These are phyloP conservation scores for Sanghuangporus weigelae DNA, from an alignment of 1,284 basidiomycete genomes.

Conservation along the genomic window DNA sequence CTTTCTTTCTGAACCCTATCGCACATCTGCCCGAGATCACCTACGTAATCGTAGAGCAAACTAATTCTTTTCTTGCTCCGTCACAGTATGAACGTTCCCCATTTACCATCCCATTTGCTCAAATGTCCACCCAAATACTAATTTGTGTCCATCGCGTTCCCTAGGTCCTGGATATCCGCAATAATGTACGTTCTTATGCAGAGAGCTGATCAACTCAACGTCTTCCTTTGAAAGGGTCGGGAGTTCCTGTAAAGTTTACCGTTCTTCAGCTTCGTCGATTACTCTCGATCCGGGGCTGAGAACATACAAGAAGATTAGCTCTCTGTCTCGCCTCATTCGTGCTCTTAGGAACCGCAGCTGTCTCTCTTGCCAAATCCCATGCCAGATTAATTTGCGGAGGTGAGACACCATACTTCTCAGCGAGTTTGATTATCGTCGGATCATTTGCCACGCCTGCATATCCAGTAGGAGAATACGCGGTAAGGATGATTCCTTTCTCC, in stretches of 20 bases:
- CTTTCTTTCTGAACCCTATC: background rate
- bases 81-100: background rate
- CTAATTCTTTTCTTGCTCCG: background rate
- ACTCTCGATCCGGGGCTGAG: too few relatives aligned
- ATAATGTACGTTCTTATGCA: constrained; percentile 19
- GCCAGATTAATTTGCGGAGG: constrained; percentile 22
- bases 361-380: constrained; percentile 23
- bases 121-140: constrained; percentile 21
- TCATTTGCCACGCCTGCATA: constrained; percentile 19
- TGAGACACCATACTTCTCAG: constrained; percentile 20
- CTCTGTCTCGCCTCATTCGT: constrained; percentile 20
- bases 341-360: constrained; percentile 22
- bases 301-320: constrained; percentile 19
- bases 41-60: background rate
- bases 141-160: constrained; percentile 12
- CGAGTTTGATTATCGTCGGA: constrained; percentile 19
- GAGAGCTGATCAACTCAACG: constrained; percentile 13
- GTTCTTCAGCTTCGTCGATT: background rate
- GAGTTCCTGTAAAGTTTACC: constrained; percentile 10
- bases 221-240: constrained; percentile 19
- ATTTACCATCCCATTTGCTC: constrained; percentile 21
- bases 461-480: constrained; percentile 37
- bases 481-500: constrained; percentile 35
- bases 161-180: constrained; percentile 14
- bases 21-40: background rate